Conservation (phyloP, 176 grass and related monocot genomes). For the Saccharum officinarum region DNA sequence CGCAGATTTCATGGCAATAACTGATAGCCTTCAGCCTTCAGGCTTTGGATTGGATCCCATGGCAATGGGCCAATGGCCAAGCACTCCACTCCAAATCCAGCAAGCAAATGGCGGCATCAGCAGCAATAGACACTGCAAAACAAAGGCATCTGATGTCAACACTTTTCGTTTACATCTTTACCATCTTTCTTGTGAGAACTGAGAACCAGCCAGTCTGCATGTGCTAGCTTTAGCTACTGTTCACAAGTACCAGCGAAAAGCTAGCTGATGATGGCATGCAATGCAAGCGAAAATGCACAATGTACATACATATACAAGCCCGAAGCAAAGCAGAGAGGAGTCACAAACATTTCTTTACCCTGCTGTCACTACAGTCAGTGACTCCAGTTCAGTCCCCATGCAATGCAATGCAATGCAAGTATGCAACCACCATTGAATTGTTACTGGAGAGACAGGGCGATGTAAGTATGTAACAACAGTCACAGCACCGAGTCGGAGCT, state of each 20-base stretch:
- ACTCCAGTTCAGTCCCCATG: background rate
- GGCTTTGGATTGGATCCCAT: background rate
- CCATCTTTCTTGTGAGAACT: too few relatives aligned
- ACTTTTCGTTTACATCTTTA: background rate
- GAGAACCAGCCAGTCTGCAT: background rate
- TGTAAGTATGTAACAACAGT: background rate
- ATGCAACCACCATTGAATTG: slow-evolving; percentile 15
- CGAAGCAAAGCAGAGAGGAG: background rate
- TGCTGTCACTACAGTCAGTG: background rate
- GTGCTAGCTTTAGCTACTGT: background rate
- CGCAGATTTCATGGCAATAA: background rate
- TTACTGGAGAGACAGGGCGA: slow-evolving; percentile 16
- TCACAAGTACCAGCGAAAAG: background rate
- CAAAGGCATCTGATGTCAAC: background rate
- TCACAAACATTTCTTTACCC: background rate
- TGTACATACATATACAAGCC: background rate
- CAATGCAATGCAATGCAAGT: background rate
- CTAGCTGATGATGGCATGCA: background rate
- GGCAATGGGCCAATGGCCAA: background rate
- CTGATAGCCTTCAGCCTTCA: too few relatives aligned
- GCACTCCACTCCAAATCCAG: background rate
- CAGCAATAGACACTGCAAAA: background rate
- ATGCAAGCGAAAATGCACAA: background rate
- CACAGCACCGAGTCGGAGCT: background rate
- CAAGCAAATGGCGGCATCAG: background rate